phyloP scores from a whole-genome alignment of 768 basidiomycete genomes.

The Tremella yokohamensis region DNA sequence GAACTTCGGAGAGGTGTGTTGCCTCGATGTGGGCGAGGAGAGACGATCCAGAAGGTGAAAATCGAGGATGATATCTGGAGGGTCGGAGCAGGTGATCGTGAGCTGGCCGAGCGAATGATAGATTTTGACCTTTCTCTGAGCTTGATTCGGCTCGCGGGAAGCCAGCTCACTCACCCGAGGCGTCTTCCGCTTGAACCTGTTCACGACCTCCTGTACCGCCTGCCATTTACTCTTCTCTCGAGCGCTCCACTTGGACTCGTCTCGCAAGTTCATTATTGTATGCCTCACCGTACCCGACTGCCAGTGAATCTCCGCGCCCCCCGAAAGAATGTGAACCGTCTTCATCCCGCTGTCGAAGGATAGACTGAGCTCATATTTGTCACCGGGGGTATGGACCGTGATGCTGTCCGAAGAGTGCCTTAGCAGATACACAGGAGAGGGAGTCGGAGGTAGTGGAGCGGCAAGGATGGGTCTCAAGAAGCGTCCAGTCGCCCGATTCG shows the following conservation, averaged over 20 bases:
- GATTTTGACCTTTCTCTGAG: conserved; percentile 27
- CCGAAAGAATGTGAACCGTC: background rate
- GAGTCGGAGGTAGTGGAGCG: too few species aligned
- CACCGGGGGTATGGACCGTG: too few species aligned
- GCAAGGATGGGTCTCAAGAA: too few species aligned
- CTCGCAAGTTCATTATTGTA: conserved; percentile 3
- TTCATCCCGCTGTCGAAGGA: background rate
- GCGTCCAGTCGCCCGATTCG: too few species aligned
- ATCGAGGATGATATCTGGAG: conserved; percentile 34
- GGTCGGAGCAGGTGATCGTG: conserved; percentile 33
- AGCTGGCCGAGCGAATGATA: conserved; percentile 29
- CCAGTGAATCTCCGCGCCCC: background rate
- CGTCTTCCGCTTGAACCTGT: conserved; percentile 26
- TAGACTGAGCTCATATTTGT: too few species aligned
- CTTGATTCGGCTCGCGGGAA: background rate
- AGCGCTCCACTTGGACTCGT: conserved; percentile 15
- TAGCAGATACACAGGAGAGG: too few species aligned
- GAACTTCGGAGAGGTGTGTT: background rate
- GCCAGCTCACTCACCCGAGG: conserved; percentile 25
- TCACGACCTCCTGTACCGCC: conserved; percentile 17
- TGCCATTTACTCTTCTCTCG: conserved; percentile 25
- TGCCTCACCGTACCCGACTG: background rate
- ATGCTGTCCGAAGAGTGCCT: too few species aligned
- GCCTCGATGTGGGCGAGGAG: background rate
- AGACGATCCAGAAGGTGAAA: conserved; percentile 3